Conservation (phyloP, 148 eudicot genomes). For the Simmondsia chinensis region DNA sequence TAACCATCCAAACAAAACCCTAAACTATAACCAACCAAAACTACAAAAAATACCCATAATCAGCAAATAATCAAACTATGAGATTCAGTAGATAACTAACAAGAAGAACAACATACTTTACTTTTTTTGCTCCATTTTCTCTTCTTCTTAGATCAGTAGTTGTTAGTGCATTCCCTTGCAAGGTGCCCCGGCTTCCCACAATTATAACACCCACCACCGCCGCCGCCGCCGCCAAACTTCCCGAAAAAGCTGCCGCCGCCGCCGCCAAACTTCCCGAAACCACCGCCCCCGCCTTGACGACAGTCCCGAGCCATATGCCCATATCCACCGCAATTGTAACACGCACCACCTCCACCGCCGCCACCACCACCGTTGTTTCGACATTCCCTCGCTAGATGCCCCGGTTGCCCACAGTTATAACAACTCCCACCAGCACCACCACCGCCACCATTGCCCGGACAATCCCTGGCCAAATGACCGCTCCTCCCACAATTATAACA, state of each 20-base stretch:
- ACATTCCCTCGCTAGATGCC: slow-evolving; percentile 11
- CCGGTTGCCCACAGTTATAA: slow-evolving; percentile 2
- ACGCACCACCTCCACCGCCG: slow-evolving; percentile 20
- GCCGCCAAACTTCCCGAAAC: slow-evolving; percentile 8
- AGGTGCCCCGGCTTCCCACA: slow-evolving; percentile 24
- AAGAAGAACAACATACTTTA: too few species aligned
- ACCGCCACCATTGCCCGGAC: slow-evolving; percentile 7
- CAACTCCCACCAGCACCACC: slow-evolving; percentile 10
- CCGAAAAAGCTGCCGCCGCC: slow-evolving; percentile 12
- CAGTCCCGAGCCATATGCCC: slow-evolving; percentile 59
- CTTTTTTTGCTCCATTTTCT: too few species aligned
- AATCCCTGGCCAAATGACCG: slow-evolving; percentile 19
- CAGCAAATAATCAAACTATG: too few species aligned
- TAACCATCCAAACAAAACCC: too few species aligned
- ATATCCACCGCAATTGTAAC: slow-evolving; percentile 39
- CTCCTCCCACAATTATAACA: slow-evolving; percentile 10
- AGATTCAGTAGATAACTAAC: too few species aligned
- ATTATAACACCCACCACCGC: slow-evolving; percentile 17
- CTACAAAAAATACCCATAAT: too few species aligned
- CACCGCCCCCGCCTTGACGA: slow-evolving; percentile 11
- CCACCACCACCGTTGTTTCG: not conserved
- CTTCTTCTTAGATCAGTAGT: too few species aligned
- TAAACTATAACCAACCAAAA: too few species aligned
- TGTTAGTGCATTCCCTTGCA: slow-evolving; percentile 37
- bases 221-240: slow-evolving; percentile 10